Percentiles rank a stretch among this genome's conserved stretches.
These are phyloP conservation scores for Kazachstania viticola DNA, from an alignment of 805 yeast species.

Conservation along the genomic window DNA sequence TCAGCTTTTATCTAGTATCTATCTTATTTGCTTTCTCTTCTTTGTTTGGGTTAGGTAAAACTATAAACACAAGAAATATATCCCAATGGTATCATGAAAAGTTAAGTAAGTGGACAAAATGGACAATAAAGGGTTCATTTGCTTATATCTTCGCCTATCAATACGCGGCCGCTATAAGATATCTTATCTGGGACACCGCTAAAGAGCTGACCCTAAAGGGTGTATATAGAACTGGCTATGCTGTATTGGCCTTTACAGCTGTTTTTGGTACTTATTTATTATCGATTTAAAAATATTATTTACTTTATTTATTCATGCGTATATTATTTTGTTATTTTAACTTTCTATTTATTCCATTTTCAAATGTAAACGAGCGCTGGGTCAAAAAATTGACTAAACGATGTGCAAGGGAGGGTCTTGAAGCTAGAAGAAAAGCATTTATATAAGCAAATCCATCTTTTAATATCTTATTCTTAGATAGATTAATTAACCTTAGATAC, in stretches of 20 bases:
- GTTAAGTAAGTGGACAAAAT: conserved; percentile 52
- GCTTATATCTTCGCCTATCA: conserved; percentile 86
- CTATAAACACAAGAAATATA: conserved; percentile 25
- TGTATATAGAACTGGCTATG: conserved; percentile 85
- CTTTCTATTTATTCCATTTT: too few relatives aligned
- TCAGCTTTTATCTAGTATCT: conserved; percentile 67
- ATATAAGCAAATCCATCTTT: too few relatives aligned
- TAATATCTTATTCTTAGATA: too few relatives aligned
- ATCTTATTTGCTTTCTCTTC: conserved; percentile 64
- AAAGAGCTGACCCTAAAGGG: conserved; percentile 69
- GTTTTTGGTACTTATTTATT: conserved; percentile 48
- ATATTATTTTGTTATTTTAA: too few relatives aligned
- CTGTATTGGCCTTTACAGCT: conserved; percentile 55
- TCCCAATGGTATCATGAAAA: conserved; percentile 37
- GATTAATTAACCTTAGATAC: too few relatives aligned
- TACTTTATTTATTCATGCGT: conserved; percentile 1
- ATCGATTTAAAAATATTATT: conserved; percentile 6
- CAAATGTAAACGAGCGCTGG: too few relatives aligned
- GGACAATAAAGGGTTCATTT: conserved; percentile 53
- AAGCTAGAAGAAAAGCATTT: too few relatives aligned
- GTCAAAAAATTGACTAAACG: too few relatives aligned
- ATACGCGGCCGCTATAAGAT: conserved; percentile 79
- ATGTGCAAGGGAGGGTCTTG: too few relatives aligned
- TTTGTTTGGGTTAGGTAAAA: conserved; percentile 37
- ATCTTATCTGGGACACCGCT: conserved; percentile 87